Percentiles rank a stretch among this genome's conserved stretches.
These are phyloP conservation scores for Senecio squalidus DNA, from an alignment of 140 eudicot genomes.

Conservation along the genomic window DNA sequence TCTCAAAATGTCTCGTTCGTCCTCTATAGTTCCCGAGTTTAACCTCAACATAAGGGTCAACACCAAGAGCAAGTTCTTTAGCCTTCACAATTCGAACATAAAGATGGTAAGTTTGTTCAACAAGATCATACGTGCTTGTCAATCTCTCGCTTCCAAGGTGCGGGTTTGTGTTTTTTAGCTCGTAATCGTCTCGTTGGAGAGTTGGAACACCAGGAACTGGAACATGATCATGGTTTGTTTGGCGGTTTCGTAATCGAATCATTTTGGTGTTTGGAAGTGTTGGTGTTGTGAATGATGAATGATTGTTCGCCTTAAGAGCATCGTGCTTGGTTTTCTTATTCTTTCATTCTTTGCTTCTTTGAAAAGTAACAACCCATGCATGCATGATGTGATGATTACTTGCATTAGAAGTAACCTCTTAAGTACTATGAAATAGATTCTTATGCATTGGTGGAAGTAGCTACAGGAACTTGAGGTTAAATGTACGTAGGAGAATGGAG, in stretches of 20 bases:
- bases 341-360: slow-evolving; percentile 33
- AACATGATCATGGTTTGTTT: slow-evolving; percentile 16
- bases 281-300: not conserved
- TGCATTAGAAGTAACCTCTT: slow-evolving; percentile 19
- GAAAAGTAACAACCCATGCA: slow-evolving; percentile 23
- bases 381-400: slow-evolving; percentile 22
- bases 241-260: slow-evolving; percentile 33
- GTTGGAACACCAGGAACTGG: slow-evolving; percentile 6
- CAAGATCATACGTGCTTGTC: slow-evolving; percentile 38
- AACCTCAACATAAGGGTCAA: slow-evolving; percentile 39
- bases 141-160: slow-evolving; percentile 33
- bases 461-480: slow-evolving; percentile 5
- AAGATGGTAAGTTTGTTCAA: slow-evolving; percentile 40
- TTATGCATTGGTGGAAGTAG: not conserved
- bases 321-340: slow-evolving; percentile 16
- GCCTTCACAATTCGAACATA: slow-evolving; percentile 43
- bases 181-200: slow-evolving; percentile 28
- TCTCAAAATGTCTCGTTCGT: slow-evolving; percentile 38
- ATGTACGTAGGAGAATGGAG: slow-evolving; percentile 13
- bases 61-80: slow-evolving; percentile 27
- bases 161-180: slow-evolving; percentile 32
- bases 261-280: slow-evolving; percentile 25
- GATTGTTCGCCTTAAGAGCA: slow-evolving; percentile 14
- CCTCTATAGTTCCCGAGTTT: slow-evolving; percentile 40
- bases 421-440: slow-evolving; percentile 20